Conservation (phyloP, 2,329 filamentous ascomycete genomes). For the Huntiella decipiens region DNA sequence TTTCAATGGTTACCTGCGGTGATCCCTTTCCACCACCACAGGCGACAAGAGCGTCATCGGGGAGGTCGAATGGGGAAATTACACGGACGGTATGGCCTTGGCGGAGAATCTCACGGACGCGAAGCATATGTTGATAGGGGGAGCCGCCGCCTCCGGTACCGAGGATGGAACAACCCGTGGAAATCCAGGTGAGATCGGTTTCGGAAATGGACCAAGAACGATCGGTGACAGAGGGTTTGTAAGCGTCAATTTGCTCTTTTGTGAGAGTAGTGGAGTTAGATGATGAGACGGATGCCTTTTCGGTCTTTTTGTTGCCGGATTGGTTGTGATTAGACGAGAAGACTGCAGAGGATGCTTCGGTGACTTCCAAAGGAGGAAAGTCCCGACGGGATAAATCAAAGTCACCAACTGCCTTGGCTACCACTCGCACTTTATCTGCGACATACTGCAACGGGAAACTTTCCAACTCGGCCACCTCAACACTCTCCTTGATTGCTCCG, state of each 20-base stretch:
- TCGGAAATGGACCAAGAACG: slow-evolving; percentile 38
- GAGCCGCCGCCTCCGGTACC: slow-evolving; percentile 41
- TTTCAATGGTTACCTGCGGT: slow-evolving; percentile 41
- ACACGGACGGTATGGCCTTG: slow-evolving; percentile 31
- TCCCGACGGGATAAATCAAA: slow-evolving; percentile 22
- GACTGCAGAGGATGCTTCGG: neutral
- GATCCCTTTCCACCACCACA: slow-evolving; percentile 39
- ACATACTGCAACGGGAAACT: slow-evolving; percentile 31
- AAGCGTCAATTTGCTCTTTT: slow-evolving; percentile 21
- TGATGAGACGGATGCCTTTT: slow-evolving; percentile 3
- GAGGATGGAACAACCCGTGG: slow-evolving; percentile 40
- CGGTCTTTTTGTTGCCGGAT: slow-evolving; percentile 16
- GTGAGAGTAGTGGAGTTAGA: neutral
- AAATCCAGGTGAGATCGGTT: slow-evolving; percentile 36
- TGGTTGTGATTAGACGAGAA: slow-evolving; percentile 6
- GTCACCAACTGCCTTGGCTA: slow-evolving; percentile 40
- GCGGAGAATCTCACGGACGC: slow-evolving; percentile 30
- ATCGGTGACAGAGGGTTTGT: slow-evolving; percentile 29
- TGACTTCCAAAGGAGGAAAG: slow-evolving; percentile 6
- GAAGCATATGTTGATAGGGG: slow-evolving; percentile 32
- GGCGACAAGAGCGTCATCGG: slow-evolving; percentile 31
- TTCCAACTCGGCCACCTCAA: slow-evolving; percentile 33
- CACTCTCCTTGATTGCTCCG: slow-evolving; percentile 25
- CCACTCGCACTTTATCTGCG: slow-evolving; percentile 33
- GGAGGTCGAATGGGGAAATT: slow-evolving; percentile 29